Base-by-base conservation (phyloP, 179 eudicot species). In the Heliamphora pulchella region DNA sequence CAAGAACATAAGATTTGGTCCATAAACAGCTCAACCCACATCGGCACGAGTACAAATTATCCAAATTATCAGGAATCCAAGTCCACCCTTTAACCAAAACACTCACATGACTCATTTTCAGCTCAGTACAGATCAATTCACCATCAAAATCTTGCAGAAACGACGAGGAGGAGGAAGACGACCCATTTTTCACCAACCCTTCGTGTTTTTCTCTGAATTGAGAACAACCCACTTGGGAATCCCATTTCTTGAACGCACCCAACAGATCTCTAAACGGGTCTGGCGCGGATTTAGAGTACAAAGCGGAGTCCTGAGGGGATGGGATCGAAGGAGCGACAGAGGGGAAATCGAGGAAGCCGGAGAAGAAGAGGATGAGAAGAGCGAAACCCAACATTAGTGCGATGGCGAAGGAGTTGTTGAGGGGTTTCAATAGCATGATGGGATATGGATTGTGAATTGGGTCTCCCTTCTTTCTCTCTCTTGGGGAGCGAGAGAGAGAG, bases 1-100 rank as follows among this genome's bases (percentile, higher is more conserved):
- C 92, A 84, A 95, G 88, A 86, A 95, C 91, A 62, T 80, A 7
- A 62, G 97, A 91, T 85, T 95, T 95, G 75, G 96, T 91, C 97
- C 98, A 93, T 81, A 95, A 83, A 84, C 98, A 95, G 73, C 87
- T 91, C 90, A 93, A 77, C 88, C 97, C 98, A 80, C 97, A 95
- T 17, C 87, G 81, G 86, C 98, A 95, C 31, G 84, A 84, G 83
- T 93, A 92, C 91, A 95, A 81, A 88, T 89, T 88, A 83, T 95
- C 98, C 90, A 93, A 78, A 87, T 93, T 95, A 90, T 95, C 95
- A 77, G 97, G 98, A 76, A 95, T 87, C 98, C 98, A 95, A 83
- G 98, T 93, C 98, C 98, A 93, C 73, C 98, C 96, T 84, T 90
- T 91, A 9, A 92, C 94, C 89, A 95, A 85, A 76, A 95, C 85